These are phyloP conservation scores for Fraxinus americana DNA, from an alignment of 257 asterid genomes.

Conservation along the genomic window DNA sequence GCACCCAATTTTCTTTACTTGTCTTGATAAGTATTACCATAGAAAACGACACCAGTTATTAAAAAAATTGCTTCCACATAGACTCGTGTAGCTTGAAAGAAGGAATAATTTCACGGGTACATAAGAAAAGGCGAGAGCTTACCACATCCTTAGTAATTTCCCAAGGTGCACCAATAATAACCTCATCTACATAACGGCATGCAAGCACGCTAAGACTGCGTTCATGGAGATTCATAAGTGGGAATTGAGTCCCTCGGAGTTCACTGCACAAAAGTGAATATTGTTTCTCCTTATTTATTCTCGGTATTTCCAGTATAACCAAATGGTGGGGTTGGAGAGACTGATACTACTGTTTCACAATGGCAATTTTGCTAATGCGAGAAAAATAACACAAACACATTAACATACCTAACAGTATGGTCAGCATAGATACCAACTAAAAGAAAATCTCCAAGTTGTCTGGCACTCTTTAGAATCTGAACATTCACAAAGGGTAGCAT, in stretches of 20 bases:
- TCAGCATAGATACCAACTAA: conserved; percentile 86
- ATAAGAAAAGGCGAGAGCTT: conserved; percentile 21
- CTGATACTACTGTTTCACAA: conserved; percentile 4
- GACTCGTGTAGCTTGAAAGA: conserved; percentile 5
- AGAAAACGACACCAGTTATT: background rate
- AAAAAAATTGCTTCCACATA: background rate
- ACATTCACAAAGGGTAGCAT: conserved; percentile 23
- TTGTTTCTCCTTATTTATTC: conserved; percentile 10
- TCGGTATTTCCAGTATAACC: background rate
- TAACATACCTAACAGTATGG: conserved; percentile 70
- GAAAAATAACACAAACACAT: background rate
- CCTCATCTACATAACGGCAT: conserved; percentile 94
- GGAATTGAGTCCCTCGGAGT: conserved; percentile 71
- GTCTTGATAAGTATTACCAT: background rate
- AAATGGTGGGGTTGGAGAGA: conserved; percentile 17
- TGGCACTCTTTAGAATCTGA: conserved; percentile 86
- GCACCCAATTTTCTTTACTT: background rate
- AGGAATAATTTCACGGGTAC: conserved; percentile 3
- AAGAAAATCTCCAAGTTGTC: conserved; percentile 91
- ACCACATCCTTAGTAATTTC: conserved; percentile 87
- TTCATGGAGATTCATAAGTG: conserved; percentile 87
- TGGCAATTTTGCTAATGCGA: conserved; percentile 9
- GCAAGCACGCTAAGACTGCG: conserved; percentile 94
- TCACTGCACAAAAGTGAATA: conserved; percentile 51
- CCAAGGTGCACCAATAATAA: conserved; percentile 94